Percentiles rank a stretch among this genome's conserved stretches.
Evolutionary conservation across 2,329 filamentous ascomycete species (phyloP).

Genomic region (Colletotrichum paranaense): DNA sequence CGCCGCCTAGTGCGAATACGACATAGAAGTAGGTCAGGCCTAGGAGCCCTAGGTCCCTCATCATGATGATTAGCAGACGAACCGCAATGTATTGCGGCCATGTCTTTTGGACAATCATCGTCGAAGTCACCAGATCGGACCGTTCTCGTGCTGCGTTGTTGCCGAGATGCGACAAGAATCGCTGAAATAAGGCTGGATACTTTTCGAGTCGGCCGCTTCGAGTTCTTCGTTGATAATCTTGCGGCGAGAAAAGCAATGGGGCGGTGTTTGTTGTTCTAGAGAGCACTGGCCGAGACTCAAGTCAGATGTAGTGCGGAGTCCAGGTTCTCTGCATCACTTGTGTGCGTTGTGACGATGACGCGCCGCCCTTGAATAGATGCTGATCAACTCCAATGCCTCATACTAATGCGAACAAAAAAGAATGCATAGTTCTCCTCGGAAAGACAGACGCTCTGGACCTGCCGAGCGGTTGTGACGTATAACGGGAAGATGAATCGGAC

Average conservation of each 20-base stretch:
- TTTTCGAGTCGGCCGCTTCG: neutral
- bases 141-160: neutral
- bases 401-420: neutral
- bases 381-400: neutral
- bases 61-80: slow-evolving; percentile 11
- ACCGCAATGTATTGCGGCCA: slow-evolving; percentile 31
- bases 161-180: neutral
- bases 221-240: neutral
- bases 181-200: neutral
- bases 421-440: neutral
- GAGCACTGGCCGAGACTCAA: neutral
- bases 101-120: slow-evolving; percentile 31
- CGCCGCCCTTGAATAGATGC: no score
- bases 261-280: neutral
- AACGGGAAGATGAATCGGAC: neutral
- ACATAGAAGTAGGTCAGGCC: slow-evolving; percentile 38
- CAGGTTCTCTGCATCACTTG: neutral
- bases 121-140: neutral
- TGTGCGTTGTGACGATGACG: neutral
- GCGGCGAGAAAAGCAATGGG: neutral
- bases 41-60: slow-evolving; percentile 30
- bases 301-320: neutral
- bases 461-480: slow-evolving; percentile 19
- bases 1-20: slow-evolving; percentile 36
- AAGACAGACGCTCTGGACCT: neutral